phyloP scores from a whole-genome alignment of 345 rosid genomes.

The Psidium guajava region DNA sequence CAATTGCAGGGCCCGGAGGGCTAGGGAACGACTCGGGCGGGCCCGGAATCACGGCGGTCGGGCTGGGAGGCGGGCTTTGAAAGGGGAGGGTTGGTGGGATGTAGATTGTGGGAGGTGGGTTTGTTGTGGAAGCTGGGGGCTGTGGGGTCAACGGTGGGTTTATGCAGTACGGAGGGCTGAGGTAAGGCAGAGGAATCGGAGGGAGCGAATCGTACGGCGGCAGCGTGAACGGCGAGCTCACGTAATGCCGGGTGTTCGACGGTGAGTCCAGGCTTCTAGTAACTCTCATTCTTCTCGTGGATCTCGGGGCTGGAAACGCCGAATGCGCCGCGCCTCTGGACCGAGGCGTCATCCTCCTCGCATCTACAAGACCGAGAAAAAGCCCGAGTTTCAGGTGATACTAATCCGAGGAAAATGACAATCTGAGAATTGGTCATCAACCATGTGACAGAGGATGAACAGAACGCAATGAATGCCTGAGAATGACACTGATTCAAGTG shows the following conservation, averaged over 20 bases:
- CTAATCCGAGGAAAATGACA: background rate
- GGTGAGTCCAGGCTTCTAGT: background rate
- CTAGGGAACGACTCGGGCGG: constrained; percentile 14
- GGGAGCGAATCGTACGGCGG: constrained; percentile 10
- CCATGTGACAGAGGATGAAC: background rate
- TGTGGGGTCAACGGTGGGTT: constrained; percentile 6
- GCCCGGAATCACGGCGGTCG: constrained; percentile 26
- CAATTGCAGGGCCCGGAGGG: background rate
- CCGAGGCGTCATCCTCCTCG: background rate
- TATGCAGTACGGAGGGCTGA: constrained; percentile 6
- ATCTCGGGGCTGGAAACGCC: background rate
- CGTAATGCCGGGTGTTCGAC: background rate
- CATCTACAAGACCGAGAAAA: background rate
- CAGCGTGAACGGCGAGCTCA: constrained; percentile 7
- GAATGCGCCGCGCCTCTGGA: background rate
- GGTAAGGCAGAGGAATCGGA: constrained; percentile 1
- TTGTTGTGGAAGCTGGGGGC: background rate
- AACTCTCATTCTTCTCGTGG: background rate
- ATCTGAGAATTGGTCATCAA: background rate
- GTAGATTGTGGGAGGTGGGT: background rate
- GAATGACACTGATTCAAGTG: background rate
- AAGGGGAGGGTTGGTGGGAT: background rate
- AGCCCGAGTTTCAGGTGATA: background rate
- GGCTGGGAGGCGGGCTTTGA: constrained; percentile 2
- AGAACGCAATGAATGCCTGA: background rate